phyloP scores from a whole-genome alignment of 768 basidiomycete species.

The Tubosaeta sp. region DNA sequence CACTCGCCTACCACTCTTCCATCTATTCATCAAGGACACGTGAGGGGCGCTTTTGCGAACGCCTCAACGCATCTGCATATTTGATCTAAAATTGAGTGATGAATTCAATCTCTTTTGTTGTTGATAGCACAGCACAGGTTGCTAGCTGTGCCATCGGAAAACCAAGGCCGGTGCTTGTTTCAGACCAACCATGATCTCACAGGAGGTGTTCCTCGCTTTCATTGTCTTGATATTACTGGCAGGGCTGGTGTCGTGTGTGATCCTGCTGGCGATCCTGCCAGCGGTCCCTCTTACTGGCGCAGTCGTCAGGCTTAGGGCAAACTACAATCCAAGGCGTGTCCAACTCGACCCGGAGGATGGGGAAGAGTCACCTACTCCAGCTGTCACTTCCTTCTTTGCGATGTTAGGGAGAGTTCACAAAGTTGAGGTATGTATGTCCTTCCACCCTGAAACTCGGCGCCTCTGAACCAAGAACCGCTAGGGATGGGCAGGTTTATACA shows the following conservation, averaged over 20 bases:
- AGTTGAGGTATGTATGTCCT: constrained; percentile 53
- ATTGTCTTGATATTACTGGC: constrained; percentile 29
- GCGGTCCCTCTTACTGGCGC: constrained; percentile 61
- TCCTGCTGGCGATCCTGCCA: constrained; percentile 48
- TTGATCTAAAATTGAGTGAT: too few relatives aligned
- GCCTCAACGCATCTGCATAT: too few relatives aligned
- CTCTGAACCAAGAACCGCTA: constrained; percentile 17
- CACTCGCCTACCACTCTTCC: too few relatives aligned
- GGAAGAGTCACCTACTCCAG: constrained; percentile 71
- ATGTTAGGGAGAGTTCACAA: constrained; percentile 70
- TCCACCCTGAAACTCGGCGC: background rate
- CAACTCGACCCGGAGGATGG: constrained; percentile 74
- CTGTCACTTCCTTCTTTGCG: constrained; percentile 71
- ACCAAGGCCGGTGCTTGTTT: background rate
- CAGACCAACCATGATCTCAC: background rate
- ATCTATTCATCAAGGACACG: too few relatives aligned
- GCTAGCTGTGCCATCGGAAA: too few relatives aligned
- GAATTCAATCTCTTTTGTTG: too few relatives aligned
- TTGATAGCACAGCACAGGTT: too few relatives aligned
- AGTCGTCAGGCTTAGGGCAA: constrained; percentile 73
- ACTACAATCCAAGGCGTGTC: constrained; percentile 82
- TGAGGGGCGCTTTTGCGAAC: too few relatives aligned
- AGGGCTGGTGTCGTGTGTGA: constrained; percentile 39
- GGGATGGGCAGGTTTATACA: constrained; percentile 71
- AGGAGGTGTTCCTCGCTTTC: background rate